Evolutionary conservation across 2,329 filamentous ascomycete genomes (phyloP).

Genomic region (Byssoonygena ceratinophila): DNA sequence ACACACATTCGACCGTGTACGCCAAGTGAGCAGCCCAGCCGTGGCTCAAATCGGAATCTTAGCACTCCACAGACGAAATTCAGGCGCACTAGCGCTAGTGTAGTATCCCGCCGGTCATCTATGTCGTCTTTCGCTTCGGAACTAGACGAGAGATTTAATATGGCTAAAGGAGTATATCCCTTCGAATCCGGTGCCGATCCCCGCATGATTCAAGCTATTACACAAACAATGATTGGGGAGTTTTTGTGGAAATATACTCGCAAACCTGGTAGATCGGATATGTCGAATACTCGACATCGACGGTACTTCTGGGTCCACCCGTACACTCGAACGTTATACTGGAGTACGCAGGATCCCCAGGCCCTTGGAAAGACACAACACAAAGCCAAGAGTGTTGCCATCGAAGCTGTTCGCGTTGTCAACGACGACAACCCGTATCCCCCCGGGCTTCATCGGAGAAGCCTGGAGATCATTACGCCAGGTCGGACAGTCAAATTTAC

Average conservation of each 20-base stretch:
- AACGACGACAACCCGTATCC: slow-evolving; percentile 92
- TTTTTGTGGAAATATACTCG: slow-evolving; percentile 99
- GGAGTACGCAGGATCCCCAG: slow-evolving; percentile 84
- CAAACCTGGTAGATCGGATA: slow-evolving; percentile 76
- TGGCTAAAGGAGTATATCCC: slow-evolving; percentile 48
- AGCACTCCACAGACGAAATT: slow-evolving; percentile 47
- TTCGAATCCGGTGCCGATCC: slow-evolving; percentile 72
- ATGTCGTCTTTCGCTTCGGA: slow-evolving; percentile 94
- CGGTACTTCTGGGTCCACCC: slow-evolving; percentile 99
- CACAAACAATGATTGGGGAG: slow-evolving; percentile 98
- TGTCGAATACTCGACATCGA: slow-evolving; percentile 76
- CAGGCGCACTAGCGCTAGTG: slow-evolving; percentile 33
- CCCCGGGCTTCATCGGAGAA: slow-evolving; percentile 88
- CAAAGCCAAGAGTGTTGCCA: slow-evolving; percentile 78
- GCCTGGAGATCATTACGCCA: slow-evolving; percentile 77
- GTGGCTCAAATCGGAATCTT: slow-evolving; percentile 38
- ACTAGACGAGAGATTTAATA: slow-evolving; percentile 81
- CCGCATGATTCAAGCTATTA: slow-evolving; percentile 97
- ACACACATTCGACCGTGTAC: slow-evolving; percentile 48
- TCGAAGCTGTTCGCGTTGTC: slow-evolving; percentile 84
- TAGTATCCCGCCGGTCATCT: slow-evolving; percentile 61
- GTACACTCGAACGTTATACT: slow-evolving; percentile 92
- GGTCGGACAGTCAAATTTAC: slow-evolving; percentile 88
- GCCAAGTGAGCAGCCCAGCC: slow-evolving; percentile 44
- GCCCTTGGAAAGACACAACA: slow-evolving; percentile 66